Evolutionary conservation across 306 rosid genomes (phyloP).

Genomic region (Gynostemma pentaphyllum): DNA sequence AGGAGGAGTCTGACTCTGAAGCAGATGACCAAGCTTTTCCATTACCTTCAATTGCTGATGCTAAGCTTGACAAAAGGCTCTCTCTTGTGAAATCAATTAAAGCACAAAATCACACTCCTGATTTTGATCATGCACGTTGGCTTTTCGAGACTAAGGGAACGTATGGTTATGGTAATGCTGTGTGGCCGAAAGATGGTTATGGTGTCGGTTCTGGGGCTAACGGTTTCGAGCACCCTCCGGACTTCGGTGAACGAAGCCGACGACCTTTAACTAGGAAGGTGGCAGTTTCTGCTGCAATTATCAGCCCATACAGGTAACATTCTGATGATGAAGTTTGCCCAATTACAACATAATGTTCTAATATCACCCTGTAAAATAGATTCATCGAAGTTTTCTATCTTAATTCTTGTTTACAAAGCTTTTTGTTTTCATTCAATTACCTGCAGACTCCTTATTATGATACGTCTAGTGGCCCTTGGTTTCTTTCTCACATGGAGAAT

Average conservation of each 20-base stretch:
- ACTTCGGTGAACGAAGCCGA: slow-evolving; percentile 42
- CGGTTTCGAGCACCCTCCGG: slow-evolving; percentile 60
- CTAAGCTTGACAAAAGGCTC: slow-evolving; percentile 64
- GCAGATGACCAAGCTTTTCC: slow-evolving; percentile 64
- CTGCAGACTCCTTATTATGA: slow-evolving; percentile 49
- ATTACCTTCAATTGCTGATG: slow-evolving; percentile 60
- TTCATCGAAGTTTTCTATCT: background rate
- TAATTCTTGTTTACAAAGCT: background rate
- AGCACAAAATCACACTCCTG: slow-evolving; percentile 57
- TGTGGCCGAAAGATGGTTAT: slow-evolving; percentile 79
- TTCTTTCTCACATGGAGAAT: slow-evolving; percentile 76
- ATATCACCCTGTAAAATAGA: no score
- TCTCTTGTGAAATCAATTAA: slow-evolving; percentile 66
- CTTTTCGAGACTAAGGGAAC: slow-evolving; percentile 82
- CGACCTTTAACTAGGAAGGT: slow-evolving; percentile 72
- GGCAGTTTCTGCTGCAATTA: slow-evolving; percentile 57
- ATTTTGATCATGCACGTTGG: slow-evolving; percentile 74
- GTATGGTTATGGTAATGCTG: slow-evolving; percentile 77
- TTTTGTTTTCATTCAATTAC: background rate
- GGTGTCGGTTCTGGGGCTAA: slow-evolving; percentile 41
- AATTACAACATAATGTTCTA: no score
- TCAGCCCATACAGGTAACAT: slow-evolving; percentile 68
- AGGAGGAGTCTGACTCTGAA: slow-evolving; percentile 32
- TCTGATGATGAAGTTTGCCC: background rate
- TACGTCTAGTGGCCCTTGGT: slow-evolving; percentile 60